Evolutionary conservation across 2,329 filamentous ascomycete genomes (phyloP), one percentile per base, ranked within the genome.

Genomic region (Arthrobotrys pseudoclavata): DNA sequence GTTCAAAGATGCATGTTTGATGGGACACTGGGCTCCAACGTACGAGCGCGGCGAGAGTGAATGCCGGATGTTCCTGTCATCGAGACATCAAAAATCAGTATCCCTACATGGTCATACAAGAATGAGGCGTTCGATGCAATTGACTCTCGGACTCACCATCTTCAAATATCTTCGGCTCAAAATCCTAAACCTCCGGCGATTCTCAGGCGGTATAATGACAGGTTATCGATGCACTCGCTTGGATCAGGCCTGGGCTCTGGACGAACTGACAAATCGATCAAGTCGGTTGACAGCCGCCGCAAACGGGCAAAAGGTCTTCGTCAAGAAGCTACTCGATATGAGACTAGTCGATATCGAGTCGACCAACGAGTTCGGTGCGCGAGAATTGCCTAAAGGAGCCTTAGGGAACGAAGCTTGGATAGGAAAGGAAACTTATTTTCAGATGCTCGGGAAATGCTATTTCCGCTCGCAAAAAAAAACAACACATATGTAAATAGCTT

Each of bases 41-140:
- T 79, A 79, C 75, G 29, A 79, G 69, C 15, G 69, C 75, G 22
- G 69, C 75, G 9, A 79, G 31, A 26, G 75, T 79, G 55, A 79
- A 79, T 47, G 75, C 75, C 52, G 75, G 75, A 52, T 79, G 69
- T 69, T 79, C 75, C 75, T 79, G 20, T 26, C 18, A 26, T 42
- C 22, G 29, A 57, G 18, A 29, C 18, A 42, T 29, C 29, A 26
- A 40, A 42, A 18, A 42, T 60, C 9, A 60, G 55, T 15, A 57
- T 40, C 22, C 29, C 7, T 31, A 26, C 31, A 34, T 5, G 7
- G 31, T 9, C 7, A 34, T 9, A 7, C 29, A 29, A 29, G 7
- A 7, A 29, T 7, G 29, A 29, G 7, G 29, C 29, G 29, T 10
- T 5, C 31, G 12, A 34, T 31, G 29, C n/a, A 66, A 66, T 57